Conservation (phyloP, 176 grass and related monocot species). For the Eremochloa ophiuroides region DNA sequence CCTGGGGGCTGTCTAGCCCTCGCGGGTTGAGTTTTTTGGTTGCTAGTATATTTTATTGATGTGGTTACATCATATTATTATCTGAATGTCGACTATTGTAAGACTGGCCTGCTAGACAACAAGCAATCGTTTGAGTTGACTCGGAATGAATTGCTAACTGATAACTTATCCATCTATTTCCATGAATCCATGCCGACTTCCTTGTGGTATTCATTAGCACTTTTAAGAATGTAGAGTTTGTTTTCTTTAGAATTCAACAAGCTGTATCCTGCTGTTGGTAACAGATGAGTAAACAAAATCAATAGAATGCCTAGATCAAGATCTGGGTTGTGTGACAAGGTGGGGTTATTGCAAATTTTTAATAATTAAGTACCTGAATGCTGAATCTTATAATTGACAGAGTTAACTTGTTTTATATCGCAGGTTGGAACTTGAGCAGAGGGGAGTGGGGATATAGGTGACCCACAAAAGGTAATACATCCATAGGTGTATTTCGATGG, state of each 20-base stretch:
- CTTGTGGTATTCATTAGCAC: neutral
- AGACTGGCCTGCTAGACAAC: neutral
- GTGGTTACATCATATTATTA: slow-evolving; percentile 1
- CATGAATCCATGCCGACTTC: too few relatives aligned
- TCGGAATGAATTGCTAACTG: neutral
- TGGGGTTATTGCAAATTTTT: too few relatives aligned
- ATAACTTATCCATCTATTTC: neutral
- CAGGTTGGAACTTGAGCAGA: slow-evolving; percentile 10
- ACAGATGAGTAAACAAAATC: neutral
- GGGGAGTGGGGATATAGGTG: neutral
- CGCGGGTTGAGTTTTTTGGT: neutral
- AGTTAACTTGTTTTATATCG: neutral
- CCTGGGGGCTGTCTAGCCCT: too few relatives aligned
- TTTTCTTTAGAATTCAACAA: neutral
- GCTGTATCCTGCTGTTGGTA: slow-evolving; percentile 12
- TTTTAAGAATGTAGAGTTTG: neutral
- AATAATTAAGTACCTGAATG: too few relatives aligned
- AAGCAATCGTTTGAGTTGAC: neutral
- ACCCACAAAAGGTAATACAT: neutral
- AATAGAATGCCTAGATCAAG: neutral
- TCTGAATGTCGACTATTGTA: neutral
- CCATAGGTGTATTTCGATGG: neutral
- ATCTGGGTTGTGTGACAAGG: neutral
- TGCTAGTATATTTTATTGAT: neutral
- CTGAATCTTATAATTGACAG: neutral